phyloP scores from a whole-genome alignment of 2,329 filamentous ascomycete genomes.

The Cordyceps pruinosa region DNA sequence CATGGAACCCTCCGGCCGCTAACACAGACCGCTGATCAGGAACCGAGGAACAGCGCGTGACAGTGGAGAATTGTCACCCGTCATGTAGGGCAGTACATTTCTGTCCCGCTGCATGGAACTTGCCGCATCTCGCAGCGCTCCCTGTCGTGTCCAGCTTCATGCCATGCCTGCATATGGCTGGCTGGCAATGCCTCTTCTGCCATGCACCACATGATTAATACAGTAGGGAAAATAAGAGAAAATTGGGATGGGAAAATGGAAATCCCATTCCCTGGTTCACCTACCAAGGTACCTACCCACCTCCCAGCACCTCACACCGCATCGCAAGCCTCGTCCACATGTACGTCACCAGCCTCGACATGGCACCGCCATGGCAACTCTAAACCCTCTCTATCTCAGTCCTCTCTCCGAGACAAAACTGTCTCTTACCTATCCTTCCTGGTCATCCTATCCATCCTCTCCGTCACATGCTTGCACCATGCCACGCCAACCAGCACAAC shows the following conservation, averaged over 20 bases:
- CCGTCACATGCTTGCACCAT: not conserved
- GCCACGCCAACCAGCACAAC: not conserved
- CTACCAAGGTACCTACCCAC: not conserved
- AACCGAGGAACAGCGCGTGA: slow-evolving; percentile 6
- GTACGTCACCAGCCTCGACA: not conserved
- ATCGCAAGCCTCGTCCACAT: not conserved
- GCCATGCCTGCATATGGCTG: no score
- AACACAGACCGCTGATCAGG: not conserved
- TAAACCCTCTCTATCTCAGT: no score
- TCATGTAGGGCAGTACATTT: no score
- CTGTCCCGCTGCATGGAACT: not conserved
- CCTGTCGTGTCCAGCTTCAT: not conserved
- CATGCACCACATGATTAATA: not conserved
- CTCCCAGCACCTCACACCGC: not conserved
- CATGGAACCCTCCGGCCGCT: not conserved
- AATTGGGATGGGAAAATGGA: not conserved
- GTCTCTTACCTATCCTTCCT: no score
- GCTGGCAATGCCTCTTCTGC: not conserved
- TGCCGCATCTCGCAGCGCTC: not conserved
- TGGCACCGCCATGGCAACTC: not conserved
- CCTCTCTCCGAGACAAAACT: not conserved
- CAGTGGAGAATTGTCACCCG: slow-evolving; percentile 1
- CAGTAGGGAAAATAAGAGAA: not conserved
- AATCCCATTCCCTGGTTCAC: not conserved
- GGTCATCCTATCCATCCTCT: not conserved